Percentiles rank a stretch among this genome's conserved stretches.
These are phyloP conservation scores for Cicer yamashitae DNA, from an alignment of 306 rosid genomes.

Conservation along the genomic window DNA sequence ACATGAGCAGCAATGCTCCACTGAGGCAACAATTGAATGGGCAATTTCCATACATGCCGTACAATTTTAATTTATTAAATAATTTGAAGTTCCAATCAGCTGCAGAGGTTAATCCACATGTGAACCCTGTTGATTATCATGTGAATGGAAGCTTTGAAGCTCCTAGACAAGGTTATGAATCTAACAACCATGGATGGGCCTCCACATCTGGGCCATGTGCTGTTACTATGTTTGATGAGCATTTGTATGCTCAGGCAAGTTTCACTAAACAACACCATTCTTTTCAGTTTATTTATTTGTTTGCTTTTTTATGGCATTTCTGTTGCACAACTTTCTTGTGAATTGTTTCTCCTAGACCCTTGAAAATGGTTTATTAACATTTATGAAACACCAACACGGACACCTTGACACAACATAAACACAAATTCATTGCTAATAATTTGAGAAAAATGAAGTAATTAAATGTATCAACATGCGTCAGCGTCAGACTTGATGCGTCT, in stretches of 20 bases:
- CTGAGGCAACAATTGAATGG: slow-evolving; percentile 61
- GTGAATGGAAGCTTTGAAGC: slow-evolving; percentile 70
- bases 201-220: slow-evolving; percentile 73
- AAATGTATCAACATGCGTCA: neutral
- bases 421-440: too few species aligned
- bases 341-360: too few species aligned
- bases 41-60: slow-evolving; percentile 71
- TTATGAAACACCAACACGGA: neutral
- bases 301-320: too few species aligned
- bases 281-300: too few species aligned
- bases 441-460: too few species aligned
- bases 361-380: too few species aligned
- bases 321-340: too few species aligned
- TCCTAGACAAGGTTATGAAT: slow-evolving; percentile 59
- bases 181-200: slow-evolving; percentile 73
- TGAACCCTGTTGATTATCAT: slow-evolving; percentile 63
- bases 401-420: too few species aligned
- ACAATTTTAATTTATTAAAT: slow-evolving; percentile 62
- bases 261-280: neutral
- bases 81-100: slow-evolving; percentile 63
- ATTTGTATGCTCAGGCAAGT: slow-evolving; percentile 45
- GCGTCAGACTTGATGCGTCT: neutral
- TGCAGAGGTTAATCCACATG: slow-evolving; percentile 63
- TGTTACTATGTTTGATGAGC: slow-evolving; percentile 45
- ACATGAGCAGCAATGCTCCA: slow-evolving; percentile 52